Conservation (phyloP, 345 rosid genomes). For the Euphorbia lathyris region DNA sequence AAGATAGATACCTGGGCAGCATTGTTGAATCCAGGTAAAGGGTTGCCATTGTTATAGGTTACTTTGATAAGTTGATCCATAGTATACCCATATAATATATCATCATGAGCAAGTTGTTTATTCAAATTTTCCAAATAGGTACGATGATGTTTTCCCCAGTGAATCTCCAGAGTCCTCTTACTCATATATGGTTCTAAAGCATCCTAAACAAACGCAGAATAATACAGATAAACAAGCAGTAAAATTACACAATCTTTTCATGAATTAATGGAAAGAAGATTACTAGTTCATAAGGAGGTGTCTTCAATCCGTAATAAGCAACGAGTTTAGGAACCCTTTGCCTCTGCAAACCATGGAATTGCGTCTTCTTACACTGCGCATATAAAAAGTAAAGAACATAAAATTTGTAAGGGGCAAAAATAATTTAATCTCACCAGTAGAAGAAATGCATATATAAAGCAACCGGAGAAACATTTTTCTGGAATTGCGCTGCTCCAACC, state of each 20-base stretch:
- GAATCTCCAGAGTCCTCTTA: slow-evolving; percentile 59
- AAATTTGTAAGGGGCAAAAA: too few species aligned
- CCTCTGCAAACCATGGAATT: slow-evolving; percentile 22
- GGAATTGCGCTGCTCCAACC: too few species aligned
- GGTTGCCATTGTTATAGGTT: slow-evolving; percentile 82
- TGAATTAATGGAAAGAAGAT: slow-evolving; percentile 17
- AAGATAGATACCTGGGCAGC: slow-evolving; percentile 61
- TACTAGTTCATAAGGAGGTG: slow-evolving; percentile 87
- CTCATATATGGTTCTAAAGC: slow-evolving; percentile 93
- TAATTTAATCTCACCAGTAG: too few species aligned
- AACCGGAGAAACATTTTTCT: slow-evolving; percentile 4
- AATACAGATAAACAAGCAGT: not conserved
- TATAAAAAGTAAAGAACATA: not conserved
- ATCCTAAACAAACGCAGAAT: slow-evolving; percentile 40
- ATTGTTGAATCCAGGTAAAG: slow-evolving; percentile 75
- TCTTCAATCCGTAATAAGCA: slow-evolving; percentile 77
- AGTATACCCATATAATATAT: slow-evolving; percentile 68
- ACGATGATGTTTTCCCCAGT: slow-evolving; percentile 76
- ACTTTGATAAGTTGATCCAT: slow-evolving; percentile 81
- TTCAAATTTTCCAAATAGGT: slow-evolving; percentile 67
- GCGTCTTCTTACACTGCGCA: slow-evolving; percentile 27
- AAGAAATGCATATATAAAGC: not conserved
- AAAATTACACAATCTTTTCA: too few species aligned
- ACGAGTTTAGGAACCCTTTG: slow-evolving; percentile 38
- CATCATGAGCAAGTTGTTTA: slow-evolving; percentile 56